These are phyloP conservation scores for Leccinellum albellum DNA, from an alignment of 768 basidiomycete species.

Conservation along the genomic window DNA sequence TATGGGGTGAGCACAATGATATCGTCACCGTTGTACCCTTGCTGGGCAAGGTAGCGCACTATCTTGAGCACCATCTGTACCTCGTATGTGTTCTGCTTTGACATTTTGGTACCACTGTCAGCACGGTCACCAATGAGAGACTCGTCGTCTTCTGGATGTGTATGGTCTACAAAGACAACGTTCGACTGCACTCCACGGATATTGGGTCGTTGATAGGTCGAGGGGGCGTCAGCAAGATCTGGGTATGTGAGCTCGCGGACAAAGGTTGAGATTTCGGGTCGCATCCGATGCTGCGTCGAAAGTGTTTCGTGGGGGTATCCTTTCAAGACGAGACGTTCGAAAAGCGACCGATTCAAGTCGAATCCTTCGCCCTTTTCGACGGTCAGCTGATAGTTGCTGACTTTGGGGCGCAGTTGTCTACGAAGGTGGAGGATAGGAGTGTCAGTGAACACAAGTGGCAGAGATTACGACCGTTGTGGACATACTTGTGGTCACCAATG, in stretches of 20 bases:
- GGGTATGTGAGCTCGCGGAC: conserved; percentile 67
- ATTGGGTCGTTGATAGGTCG: conserved; percentile 45
- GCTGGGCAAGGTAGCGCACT: conserved; percentile 60
- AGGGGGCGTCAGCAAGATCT: conserved; percentile 53
- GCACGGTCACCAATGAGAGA: conserved; percentile 37
- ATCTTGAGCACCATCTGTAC: conserved; percentile 63
- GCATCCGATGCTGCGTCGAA: conserved; percentile 63
- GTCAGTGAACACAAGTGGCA: not conserved
- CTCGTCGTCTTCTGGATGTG: conserved; percentile 50
- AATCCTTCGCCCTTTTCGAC: conserved; percentile 68
- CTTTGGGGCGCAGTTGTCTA: conserved; percentile 70
- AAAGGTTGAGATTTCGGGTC: conserved; percentile 64
- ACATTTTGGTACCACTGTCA: conserved; percentile 45
- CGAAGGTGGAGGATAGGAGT: not conserved
- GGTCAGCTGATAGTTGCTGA: conserved; percentile 59
- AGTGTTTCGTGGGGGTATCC: conserved; percentile 60
- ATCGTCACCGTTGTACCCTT: conserved; percentile 59
- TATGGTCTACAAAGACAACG: conserved; percentile 60
- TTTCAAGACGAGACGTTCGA: conserved; percentile 60
- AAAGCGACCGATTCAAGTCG: conserved; percentile 62
- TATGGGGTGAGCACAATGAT: conserved; percentile 71
- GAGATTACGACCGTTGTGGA: not conserved
- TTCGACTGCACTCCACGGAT: conserved; percentile 54
- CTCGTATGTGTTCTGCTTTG: conserved; percentile 61
- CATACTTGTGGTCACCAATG: conserved; percentile 70